A percentile compares a stretch with the other conserved stretches of the same genome.
phyloP scores from a whole-genome alignment of 192 early-diverging fungal genomes.

The Backusella tuberculispora region DNA sequence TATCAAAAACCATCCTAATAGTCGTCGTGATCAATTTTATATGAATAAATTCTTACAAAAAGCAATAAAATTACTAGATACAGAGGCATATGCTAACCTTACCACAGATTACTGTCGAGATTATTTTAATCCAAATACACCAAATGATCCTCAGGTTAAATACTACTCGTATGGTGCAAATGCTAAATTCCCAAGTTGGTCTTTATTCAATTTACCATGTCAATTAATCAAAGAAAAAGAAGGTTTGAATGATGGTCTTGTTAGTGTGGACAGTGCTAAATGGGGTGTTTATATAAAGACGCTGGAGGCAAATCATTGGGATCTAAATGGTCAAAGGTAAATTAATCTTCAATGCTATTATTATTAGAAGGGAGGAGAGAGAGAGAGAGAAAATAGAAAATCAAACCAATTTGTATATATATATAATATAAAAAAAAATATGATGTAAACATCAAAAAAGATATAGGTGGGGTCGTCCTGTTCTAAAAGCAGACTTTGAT shows the following conservation, averaged over 20 bases:
- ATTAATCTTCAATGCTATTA: neutral
- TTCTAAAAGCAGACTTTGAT: constrained; percentile 27
- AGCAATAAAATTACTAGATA: constrained; percentile 69
- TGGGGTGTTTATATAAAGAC: constrained; percentile 90
- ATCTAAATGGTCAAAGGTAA: constrained; percentile 59
- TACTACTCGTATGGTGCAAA: constrained; percentile 86
- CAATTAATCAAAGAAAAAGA: constrained; percentile 78
- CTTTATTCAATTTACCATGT: constrained; percentile 73
- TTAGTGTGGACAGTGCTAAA: constrained; percentile 77
- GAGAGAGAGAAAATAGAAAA: neutral
- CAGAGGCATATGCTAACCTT: constrained; percentile 90
- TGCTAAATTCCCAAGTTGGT: constrained; percentile 68
- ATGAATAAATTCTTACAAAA: constrained; percentile 3
- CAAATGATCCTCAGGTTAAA: constrained; percentile 70
- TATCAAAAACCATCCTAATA: neutral
- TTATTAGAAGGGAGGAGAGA: neutral
- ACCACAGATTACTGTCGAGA: constrained; percentile 85
- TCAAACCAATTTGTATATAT: neutral
- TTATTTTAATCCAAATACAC: constrained; percentile 89
- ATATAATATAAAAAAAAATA: neutral
- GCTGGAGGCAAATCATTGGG: constrained; percentile 88
- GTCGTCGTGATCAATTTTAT: neutral
- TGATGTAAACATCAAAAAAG: neutral
- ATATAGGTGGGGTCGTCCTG: constrained; percentile 9
- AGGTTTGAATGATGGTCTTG: constrained; percentile 93